phyloP scores from a whole-genome alignment of 2,329 filamentous ascomycete genomes.

The Cladophialophora immunda region DNA sequence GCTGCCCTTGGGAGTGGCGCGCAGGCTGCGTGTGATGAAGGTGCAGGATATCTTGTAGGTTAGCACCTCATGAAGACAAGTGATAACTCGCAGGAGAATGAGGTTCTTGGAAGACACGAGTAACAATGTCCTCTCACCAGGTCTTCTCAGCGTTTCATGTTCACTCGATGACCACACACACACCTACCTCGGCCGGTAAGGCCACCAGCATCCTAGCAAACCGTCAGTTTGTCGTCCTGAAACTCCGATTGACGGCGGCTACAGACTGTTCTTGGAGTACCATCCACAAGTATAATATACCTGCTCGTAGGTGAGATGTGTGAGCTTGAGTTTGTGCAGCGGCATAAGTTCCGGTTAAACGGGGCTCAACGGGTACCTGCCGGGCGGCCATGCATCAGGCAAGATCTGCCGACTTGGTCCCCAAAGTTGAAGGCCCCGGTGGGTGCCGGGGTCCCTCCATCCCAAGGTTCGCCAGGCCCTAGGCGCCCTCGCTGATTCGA shows the following conservation, averaged over 20 bases:
- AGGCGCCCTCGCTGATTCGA: not conserved
- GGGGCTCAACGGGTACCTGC: not conserved
- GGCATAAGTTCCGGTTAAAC: not conserved
- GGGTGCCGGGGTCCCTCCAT: not conserved
- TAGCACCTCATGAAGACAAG: not conserved
- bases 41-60: not conserved
- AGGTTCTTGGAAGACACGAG: not conserved
- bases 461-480: not conserved
- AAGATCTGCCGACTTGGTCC: not conserved
- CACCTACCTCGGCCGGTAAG: not conserved
- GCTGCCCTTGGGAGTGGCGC: not conserved
- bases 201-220: not conserved
- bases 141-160: conserved; percentile 1
- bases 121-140: not conserved
- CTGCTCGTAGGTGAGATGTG: not conserved
- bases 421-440: not conserved
- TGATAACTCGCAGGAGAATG: not conserved
- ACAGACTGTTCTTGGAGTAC: not conserved
- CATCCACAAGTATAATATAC: not conserved
- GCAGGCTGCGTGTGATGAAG: not conserved
- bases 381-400: not conserved
- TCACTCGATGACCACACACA: not conserved
- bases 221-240: not conserved
- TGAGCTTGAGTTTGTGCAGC: not conserved
- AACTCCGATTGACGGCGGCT: not conserved